These are phyloP conservation scores for Gossypium davidsonii DNA, from an alignment of 441 rosid genomes.

Conservation along the genomic window DNA sequence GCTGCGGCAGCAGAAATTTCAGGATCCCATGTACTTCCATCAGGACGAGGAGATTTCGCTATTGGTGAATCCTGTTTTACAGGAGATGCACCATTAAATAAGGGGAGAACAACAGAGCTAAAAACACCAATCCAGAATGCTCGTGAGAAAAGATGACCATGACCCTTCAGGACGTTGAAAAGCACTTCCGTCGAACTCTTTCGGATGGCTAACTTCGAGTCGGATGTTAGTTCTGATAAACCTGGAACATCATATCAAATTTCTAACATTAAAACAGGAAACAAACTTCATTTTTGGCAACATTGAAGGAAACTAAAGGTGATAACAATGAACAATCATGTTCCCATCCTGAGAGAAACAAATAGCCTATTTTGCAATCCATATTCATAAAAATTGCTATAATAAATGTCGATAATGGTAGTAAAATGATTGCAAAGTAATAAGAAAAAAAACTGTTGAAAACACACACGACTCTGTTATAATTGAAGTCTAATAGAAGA, in stretches of 20 bases:
- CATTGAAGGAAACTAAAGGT: background rate
- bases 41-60: conserved; percentile 39
- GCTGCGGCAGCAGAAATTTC: conserved; percentile 71
- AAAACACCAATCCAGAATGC: conserved; percentile 64
- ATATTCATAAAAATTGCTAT: background rate
- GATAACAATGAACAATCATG: background rate
- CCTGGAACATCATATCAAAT: conserved; percentile 45
- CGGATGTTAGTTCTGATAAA: conserved; percentile 72
- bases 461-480: too few species aligned
- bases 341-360: background rate
- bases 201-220: conserved; percentile 75
- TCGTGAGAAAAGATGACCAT: conserved; percentile 79
- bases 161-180: conserved; percentile 84
- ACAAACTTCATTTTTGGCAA: background rate
- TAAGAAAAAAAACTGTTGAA: too few species aligned
- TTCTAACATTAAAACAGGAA: background rate
- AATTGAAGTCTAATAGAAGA: too few species aligned
- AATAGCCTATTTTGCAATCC: background rate
- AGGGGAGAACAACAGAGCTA: conserved; percentile 57
- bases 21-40: conserved; percentile 64
- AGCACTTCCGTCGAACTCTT: conserved; percentile 91
- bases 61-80: conserved; percentile 30
- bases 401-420: too few species aligned
- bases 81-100: conserved; percentile 42
- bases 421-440: too few species aligned